These are phyloP conservation scores for Cymbidium sinense DNA, from an alignment of 106 monocot genomes.

Conservation along the genomic window DNA sequence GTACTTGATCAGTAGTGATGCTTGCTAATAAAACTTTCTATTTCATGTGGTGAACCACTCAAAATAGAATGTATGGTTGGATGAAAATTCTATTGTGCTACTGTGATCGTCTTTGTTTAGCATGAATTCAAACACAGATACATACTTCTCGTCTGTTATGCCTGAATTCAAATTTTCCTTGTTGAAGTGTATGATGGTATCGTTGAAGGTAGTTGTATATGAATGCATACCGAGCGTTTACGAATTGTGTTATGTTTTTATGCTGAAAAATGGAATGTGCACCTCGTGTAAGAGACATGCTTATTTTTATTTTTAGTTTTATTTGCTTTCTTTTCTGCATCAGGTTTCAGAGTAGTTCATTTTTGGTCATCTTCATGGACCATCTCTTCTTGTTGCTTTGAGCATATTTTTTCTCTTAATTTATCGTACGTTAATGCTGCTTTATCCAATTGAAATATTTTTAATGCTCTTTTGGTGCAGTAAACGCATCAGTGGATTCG, in stretches of 20 bases:
- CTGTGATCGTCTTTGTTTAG: neutral
- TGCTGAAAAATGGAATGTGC: neutral
- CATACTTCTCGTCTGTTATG: neutral
- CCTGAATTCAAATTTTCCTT: neutral
- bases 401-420: neutral
- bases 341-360: neutral
- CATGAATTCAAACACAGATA: neutral
- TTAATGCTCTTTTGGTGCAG: slow-evolving; percentile 22
- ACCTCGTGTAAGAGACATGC: neutral
- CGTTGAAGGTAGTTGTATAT: neutral
- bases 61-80: neutral
- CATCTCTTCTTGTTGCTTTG: neutral
- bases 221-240: neutral
- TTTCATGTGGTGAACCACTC: neutral
- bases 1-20: neutral
- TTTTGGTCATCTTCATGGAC: neutral
- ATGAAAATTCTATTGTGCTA: neutral
- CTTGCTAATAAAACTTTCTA: neutral
- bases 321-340: neutral
- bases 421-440: neutral
- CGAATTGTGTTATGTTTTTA: neutral
- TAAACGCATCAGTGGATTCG: slow-evolving; percentile 91
- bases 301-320: neutral
- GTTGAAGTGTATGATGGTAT: neutral
- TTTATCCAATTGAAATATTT: neutral